A percentile compares a stretch with the other conserved stretches of the same genome.
Evolutionary conservation across 176 grass and related monocot species (phyloP).

Genomic region (sorghum (Sorghum bicolor)): DNA sequence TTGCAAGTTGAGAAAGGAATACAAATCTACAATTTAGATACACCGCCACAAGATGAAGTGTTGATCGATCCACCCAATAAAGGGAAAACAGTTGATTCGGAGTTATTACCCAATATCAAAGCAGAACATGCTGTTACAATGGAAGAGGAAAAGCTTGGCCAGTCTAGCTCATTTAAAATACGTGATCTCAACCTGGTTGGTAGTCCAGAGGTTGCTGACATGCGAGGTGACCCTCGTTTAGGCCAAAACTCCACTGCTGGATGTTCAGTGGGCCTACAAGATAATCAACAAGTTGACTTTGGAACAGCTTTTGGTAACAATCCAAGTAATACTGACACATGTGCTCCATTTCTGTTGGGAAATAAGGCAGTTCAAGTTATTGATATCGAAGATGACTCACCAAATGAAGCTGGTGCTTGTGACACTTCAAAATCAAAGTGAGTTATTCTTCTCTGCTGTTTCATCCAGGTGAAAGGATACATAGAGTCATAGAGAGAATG

Average conservation of each 20-base stretch:
- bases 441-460: conserved; percentile 31
- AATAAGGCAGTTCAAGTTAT: conserved; percentile 69
- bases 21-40: conserved; percentile 46
- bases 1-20: conserved; percentile 39
- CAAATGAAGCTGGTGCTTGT: conserved; percentile 43
- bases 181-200: conserved; percentile 83
- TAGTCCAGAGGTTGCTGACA: conserved; percentile 68
- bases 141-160: conserved; percentile 56
- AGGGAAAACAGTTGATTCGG: conserved; percentile 37
- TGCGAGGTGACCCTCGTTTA: conserved; percentile 51
- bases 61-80: conserved; percentile 51
- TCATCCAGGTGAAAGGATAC: not conserved
- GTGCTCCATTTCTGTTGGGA: conserved; percentile 40
- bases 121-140: conserved; percentile 26
- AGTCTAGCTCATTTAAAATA: conserved; percentile 77
- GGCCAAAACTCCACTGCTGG: conserved; percentile 31
- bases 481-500: not conserved
- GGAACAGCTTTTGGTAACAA: conserved; percentile 35
- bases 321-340: conserved; percentile 23
- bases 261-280: conserved; percentile 34
- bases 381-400: conserved; percentile 79
- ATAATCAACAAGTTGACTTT: conserved; percentile 47
- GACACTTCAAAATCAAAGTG: conserved; percentile 68
- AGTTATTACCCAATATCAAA: conserved; percentile 41
- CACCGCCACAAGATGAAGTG: conserved; percentile 45